Percentiles rank a stretch among this genome's conserved stretches.
Conservation (phyloP, 164 flowering plant genomes). For the Vitis rotundifolia region DNA sequence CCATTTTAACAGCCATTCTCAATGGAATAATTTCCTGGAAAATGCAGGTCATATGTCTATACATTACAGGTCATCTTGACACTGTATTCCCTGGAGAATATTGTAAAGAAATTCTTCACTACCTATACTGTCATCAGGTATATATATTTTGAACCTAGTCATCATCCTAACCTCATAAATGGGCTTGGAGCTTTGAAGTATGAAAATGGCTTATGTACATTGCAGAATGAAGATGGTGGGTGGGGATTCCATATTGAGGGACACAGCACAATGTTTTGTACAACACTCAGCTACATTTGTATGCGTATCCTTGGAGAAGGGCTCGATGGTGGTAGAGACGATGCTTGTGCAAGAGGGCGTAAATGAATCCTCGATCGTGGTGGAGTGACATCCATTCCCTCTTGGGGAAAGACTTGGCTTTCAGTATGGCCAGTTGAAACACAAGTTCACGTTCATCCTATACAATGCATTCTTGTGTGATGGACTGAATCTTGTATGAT, state of each 20-base stretch:
- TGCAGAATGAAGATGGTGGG: constrained; percentile 60
- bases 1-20: too few relatives aligned
- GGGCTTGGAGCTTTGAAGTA: too few relatives aligned
- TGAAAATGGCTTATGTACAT: too few relatives aligned
- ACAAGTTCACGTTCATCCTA: background rate
- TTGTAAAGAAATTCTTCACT: too few relatives aligned
- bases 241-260: constrained; percentile 57
- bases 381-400: constrained; percentile 39
- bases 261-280: constrained; percentile 53
- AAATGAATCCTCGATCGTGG: constrained; percentile 59
- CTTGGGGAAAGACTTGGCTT: constrained; percentile 69
- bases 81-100: too few relatives aligned
- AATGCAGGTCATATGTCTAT: too few relatives aligned
- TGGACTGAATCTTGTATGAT: background rate
- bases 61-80: too few relatives aligned
- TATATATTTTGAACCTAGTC: too few relatives aligned
- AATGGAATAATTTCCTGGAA: too few relatives aligned
- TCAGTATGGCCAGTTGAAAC: constrained; percentile 25
- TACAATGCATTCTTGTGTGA: background rate
- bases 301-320: constrained; percentile 42
- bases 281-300: constrained; percentile 43
- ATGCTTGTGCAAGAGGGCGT: constrained; percentile 40
- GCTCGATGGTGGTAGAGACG: constrained; percentile 33
- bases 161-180: too few relatives aligned
- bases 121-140: too few relatives aligned